Evolutionary conservation across 2,329 filamentous ascomycete species (phyloP).

Genomic region (Calonectria multiphialidica): DNA sequence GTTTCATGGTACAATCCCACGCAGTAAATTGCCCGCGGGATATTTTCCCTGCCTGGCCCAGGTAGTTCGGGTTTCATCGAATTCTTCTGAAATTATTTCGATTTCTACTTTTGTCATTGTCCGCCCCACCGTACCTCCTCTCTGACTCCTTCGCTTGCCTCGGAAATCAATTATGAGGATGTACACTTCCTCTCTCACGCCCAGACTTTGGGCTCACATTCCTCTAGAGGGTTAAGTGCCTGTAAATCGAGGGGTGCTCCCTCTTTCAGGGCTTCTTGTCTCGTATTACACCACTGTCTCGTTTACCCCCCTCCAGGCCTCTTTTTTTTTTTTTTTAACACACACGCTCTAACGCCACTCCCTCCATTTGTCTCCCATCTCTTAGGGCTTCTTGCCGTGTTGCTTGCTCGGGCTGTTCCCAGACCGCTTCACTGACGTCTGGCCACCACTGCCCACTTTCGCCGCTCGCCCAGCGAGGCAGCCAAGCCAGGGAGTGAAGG

Average conservation of each 20-base stretch:
- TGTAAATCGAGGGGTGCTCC: neutral
- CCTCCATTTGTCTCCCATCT: neutral
- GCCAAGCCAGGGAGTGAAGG: neutral
- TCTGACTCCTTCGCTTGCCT: constrained; percentile 4
- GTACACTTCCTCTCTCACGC: neutral
- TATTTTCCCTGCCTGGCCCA: neutral
- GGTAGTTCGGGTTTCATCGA: neutral
- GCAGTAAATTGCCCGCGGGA: constrained; percentile 3
- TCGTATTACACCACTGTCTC: constrained; percentile 7
- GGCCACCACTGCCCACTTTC: constrained; percentile 14
- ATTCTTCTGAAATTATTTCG: constrained; percentile 1
- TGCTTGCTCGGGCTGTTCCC: neutral
- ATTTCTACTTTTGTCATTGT: neutral
- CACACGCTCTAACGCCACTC: constrained; percentile 16
- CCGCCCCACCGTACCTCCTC: constrained; percentile 1
- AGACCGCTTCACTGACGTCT: constrained; percentile 24
- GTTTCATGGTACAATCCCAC: constrained; percentile 1
- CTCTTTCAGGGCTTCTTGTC: constrained; percentile 3
- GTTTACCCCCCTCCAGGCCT: neutral
- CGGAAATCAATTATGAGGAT: constrained; percentile 8
- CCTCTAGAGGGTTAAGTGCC: neutral
- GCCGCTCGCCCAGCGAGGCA: constrained; percentile 15
- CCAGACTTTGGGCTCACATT: neutral
- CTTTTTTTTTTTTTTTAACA: constrained; percentile 1
- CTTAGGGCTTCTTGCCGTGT: neutral